Base-by-base conservation (phyloP, 805 yeast genomes). In the Monosporozyma servazzii region DNA sequence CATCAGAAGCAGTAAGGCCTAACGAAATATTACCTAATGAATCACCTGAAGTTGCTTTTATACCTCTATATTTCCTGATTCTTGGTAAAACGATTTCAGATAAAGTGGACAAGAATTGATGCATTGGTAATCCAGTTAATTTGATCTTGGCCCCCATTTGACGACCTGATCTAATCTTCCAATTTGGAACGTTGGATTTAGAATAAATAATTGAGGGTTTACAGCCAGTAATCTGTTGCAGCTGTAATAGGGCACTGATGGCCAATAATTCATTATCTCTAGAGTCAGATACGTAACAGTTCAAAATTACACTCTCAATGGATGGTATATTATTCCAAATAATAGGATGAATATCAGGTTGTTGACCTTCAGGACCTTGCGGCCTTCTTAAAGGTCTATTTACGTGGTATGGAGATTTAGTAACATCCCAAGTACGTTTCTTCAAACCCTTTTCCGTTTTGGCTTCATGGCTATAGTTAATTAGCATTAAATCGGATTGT, bases 31-130 rank as follows among this genome's bases (percentile, higher is more conserved):
- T 86, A 53, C 99, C 99, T 61, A 75, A 78, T 50, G 77, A 75
- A 68, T 90, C 97, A 54, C 98, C 99, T 3, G 89, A 73, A 45
- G 77, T 74, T 69, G 80, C 81, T 31, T 81, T 77, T 48, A 93
- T 74, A 48, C 97, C 97, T 57, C 74, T 73, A 69, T 86, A 93
- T 48, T 88, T 88, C 77, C 95, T 84, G 52, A 90, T 81, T 69
- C 96, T 80, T 46, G 99, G 99, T 60, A 93, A 76, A 18, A 93
- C 98, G 56, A 95, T 72, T 71, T 93, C 99, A 1, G 95, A 82
- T 59, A 93, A 72, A 1, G 98, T 91, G 6, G 86, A 69, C 53
- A 93, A 63, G 62, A 95, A 93, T 71, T 89, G 96, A 51, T 82
- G 72, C 82, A 90, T 86, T 50, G 86, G 85, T 57, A 82, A 77